Conservation (phyloP, 495 filamentous ascomycete genomes). For the Stereocaulon alpinum region DNA sequence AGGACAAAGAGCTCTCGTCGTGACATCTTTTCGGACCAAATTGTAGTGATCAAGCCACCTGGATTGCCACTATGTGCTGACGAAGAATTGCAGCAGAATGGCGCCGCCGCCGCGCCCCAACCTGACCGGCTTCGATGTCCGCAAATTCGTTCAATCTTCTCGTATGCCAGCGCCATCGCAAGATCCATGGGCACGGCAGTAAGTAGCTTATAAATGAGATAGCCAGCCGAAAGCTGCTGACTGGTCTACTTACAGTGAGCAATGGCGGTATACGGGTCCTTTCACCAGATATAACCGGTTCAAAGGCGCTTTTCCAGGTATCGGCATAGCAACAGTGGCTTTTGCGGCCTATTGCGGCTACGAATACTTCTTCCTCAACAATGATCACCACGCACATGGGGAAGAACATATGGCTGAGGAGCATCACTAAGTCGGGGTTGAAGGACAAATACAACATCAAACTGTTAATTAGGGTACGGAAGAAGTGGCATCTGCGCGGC, state of each 20-base stretch:
- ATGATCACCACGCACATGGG: constrained; percentile 54
- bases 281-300: constrained; percentile 87
- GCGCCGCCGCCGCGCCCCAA: constrained; percentile 41
- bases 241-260: constrained; percentile 51
- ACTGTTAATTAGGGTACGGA: background rate
- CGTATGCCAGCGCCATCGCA: constrained; percentile 53
- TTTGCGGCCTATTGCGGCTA: constrained; percentile 83
- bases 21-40: background rate
- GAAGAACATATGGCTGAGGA: constrained; percentile 30
- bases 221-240: constrained; percentile 16
- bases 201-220: constrained; percentile 14
- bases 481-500: background rate
- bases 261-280: constrained; percentile 85
- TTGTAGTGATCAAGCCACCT: no score
- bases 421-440: constrained; percentile 13
- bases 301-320: constrained; percentile 71
- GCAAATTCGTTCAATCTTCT: constrained; percentile 58
- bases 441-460: background rate
- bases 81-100: constrained; percentile 11
- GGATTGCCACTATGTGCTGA: background rate
- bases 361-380: constrained; percentile 75
- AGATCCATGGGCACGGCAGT: constrained; percentile 85
- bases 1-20: background rate
- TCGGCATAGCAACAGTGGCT: constrained; percentile 83
- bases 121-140: constrained; percentile 77